Evolutionary conservation across 75 land plant species (phyloP), one percentile per base, ranked within the genome.

Genomic region (Selaginella moellendorffii): DNA sequence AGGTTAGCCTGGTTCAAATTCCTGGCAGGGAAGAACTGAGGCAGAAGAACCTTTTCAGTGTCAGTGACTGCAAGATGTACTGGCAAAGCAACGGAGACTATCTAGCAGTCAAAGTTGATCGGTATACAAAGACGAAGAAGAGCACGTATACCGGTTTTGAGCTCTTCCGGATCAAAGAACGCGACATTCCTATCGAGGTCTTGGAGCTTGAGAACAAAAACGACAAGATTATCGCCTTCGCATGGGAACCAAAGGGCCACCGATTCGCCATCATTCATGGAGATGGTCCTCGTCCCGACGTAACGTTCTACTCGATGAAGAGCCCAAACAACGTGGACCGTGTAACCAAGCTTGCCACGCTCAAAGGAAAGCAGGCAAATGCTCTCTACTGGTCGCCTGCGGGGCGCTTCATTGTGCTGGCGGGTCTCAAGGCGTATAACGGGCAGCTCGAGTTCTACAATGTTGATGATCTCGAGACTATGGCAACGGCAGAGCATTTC

Each of bases 221-320:
- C 73, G 95, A 88, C 61, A 91, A 83, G 65, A 80, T 88, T 52
- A 63, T 91, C 64, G 89, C 97, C 52, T 91, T 91, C 80, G 89
- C 97, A 18, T 91, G 95, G 97, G 97, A 91, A 63, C 95, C 97
- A 14, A 88, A 88, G 61, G 95, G 97, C 54, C 97, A 91, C 56
- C 75, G 95, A 29, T 91, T 91, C 79, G 95, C 96, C 1, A 78
- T 91, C 63, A 91, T 91, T 30, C 97, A 91, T 69, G 96, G 97
- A 29, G 97, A 91, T 61, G 74, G 79, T 52, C 84, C 83, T 17
- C 72, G 78, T 61, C 89, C 95, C 25, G 96, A 91, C 65, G 63
- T 91, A 1, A 80, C 84, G 29, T 88, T 91, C 74, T 91, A 88
- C 68, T 75, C 97, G 0, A 91, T 91, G 97, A 74, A 76, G 30